phyloP scores from a whole-genome alignment of 352 stramenopile species.

The Phytopythium kandeliae region DNA sequence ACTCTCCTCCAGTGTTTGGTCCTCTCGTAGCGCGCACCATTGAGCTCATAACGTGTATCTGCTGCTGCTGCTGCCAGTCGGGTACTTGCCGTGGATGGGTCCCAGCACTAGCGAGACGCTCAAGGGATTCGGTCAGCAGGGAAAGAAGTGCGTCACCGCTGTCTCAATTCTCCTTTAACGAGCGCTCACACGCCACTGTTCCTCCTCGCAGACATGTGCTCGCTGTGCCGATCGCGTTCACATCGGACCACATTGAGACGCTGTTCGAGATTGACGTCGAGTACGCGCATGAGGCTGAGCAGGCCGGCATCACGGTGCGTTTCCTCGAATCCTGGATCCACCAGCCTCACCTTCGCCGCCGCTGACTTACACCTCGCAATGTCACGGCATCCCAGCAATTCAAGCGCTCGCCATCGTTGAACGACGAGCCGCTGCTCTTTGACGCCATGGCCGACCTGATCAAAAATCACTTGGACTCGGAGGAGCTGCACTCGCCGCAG shows the following conservation, averaged over 20 bases:
- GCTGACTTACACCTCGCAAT: no score
- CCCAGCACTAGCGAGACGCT: conserved; percentile 97
- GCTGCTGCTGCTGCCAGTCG: no score
- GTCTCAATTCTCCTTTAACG: no score
- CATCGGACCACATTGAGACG: conserved; percentile 99
- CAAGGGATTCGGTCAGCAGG: conserved; percentile 86
- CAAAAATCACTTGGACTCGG: conserved; percentile 85
- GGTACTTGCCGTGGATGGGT: conserved; percentile 97
- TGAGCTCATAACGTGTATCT: no score
- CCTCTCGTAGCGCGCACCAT: background rate
- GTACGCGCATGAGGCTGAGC: conserved; percentile 95
- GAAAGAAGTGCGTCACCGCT: conserved; percentile 86
- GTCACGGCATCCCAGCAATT: no score
- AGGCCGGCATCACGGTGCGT: conserved; percentile 89
- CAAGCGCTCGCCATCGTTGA: conserved; percentile 93
- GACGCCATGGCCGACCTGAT: conserved; percentile 97
- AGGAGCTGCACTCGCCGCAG: conserved; percentile 65
- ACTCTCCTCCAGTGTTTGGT: background rate
- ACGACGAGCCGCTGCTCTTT: conserved; percentile 94
- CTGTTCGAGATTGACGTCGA: conserved; percentile 99
- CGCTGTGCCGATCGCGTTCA: conserved; percentile 98
- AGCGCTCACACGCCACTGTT: background rate
- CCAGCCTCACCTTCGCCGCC: no score
- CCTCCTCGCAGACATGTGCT: conserved; percentile 78
- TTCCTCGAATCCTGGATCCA: no score